Base-by-base conservation (phyloP, 176 grass and related monocot species). In the Cenchrus americanus region DNA sequence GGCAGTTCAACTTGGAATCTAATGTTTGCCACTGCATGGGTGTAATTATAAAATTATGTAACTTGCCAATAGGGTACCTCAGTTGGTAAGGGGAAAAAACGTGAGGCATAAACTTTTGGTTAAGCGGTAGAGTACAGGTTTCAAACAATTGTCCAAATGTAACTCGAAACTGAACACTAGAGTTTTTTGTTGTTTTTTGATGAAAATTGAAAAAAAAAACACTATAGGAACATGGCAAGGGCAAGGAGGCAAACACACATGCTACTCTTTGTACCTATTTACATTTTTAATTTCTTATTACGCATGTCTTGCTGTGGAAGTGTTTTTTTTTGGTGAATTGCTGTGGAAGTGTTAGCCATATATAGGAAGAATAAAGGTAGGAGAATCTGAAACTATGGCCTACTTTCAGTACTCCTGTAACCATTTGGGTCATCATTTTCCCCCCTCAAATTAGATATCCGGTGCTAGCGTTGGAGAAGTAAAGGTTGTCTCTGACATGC, bases 391-490 rank as follows among this genome's bases (percentile, higher is more conserved):
- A 67, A 43, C n/a, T 76, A 75, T 59, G 27, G 15, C 37, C 42
- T 34, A 68, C 1, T 34, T 70, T 72, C 22, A 72, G 13, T 72
- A 30, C 44, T 49, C 12, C 51, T 53, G 23, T 63, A 52, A 46
- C 69, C 40, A 41, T 84, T 62, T 80, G 32, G n/a, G 34, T 76
- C 19, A 61, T 7, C 5, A 8, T 23, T 18, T 71, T 58, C 21
- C n/a, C 18, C 66, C 71, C 23, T 73, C 47, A 73, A 73, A 37
- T 17, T 69, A 99, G 96, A 99, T 99, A 88, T 99, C 96, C 30
- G 96, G 96, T 43, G 87, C 88, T 57, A 96, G 93, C 66, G 89
- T 96, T 46, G 96, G 93, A 47, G 80, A 96, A 79, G 96, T 94
- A 19, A 96, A 92, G 66, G 59, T 87, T 50, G 93, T 96, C 61